These are phyloP conservation scores for Penicillium roqueforti DNA, from an alignment of 495 filamentous ascomycete genomes.

Conservation along the genomic window DNA sequence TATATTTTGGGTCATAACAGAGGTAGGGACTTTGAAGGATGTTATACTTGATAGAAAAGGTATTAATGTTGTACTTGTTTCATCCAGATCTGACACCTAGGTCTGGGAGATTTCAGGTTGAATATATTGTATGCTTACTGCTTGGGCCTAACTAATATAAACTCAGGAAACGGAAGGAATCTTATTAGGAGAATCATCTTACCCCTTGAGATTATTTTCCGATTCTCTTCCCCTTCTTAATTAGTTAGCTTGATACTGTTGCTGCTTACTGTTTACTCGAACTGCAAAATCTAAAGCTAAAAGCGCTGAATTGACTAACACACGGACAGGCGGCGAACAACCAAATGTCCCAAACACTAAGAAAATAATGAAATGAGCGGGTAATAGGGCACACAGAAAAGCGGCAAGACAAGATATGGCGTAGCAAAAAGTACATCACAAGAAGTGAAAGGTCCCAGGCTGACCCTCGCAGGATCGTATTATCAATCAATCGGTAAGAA, in stretches of 20 bases:
- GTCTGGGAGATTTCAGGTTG: no score
- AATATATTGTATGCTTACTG: no score
- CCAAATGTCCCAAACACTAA: slow-evolving; percentile 17
- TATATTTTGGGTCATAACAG: no score
- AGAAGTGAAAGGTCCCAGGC: slow-evolving; percentile 43
- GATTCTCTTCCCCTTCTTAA: neutral
- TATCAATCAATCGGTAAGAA: slow-evolving; percentile 20
- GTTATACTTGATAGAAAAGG: neutral
- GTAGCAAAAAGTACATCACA: slow-evolving; percentile 53
- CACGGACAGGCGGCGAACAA: slow-evolving; percentile 21
- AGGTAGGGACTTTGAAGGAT: no score
- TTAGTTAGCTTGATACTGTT: neutral
- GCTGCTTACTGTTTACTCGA: neutral
- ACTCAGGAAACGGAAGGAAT: no score
- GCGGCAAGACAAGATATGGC: slow-evolving; percentile 46
- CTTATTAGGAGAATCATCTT: no score
- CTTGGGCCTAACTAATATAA: no score
- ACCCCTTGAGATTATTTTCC: no score
- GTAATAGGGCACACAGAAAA: slow-evolving; percentile 40
- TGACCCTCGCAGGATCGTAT: slow-evolving; percentile 26
- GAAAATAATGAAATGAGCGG: slow-evolving; percentile 28
- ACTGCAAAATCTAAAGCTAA: slow-evolving; percentile 20
- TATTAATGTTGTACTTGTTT: neutral
- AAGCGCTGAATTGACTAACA: slow-evolving; percentile 36
- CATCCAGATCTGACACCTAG: neutral